A percentile compares a stretch with the other conserved stretches of the same genome.
These are phyloP conservation scores for Luvunga scandens DNA, from an alignment of 345 rosid genomes.

Conservation along the genomic window DNA sequence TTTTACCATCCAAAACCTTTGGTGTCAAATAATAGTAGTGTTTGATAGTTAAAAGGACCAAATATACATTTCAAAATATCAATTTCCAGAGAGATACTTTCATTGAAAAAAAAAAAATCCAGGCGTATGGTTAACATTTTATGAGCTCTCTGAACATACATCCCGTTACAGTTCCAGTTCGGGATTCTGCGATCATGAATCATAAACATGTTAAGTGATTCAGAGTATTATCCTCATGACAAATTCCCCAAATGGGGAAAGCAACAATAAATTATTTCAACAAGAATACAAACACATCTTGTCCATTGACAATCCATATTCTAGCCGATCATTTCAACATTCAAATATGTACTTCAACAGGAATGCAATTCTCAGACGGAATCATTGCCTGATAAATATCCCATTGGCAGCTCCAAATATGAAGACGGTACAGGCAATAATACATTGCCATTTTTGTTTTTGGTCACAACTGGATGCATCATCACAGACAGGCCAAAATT, in stretches of 20 bases:
- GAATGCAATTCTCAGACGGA: not conserved
- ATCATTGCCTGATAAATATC: not conserved
- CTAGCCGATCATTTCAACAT: not conserved
- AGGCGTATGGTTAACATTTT: not conserved
- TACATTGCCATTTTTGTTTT: not conserved
- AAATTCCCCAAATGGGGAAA: not conserved
- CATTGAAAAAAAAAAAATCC: too few relatives aligned
- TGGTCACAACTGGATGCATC: not conserved
- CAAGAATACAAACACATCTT: not conserved
- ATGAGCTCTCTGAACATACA: not conserved
- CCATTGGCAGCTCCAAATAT: not conserved
- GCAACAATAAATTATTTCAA: not conserved
- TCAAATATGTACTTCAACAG: not conserved
- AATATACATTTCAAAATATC: not conserved
- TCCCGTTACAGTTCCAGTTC: not conserved
- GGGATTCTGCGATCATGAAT: not conserved
- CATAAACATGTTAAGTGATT: not conserved
- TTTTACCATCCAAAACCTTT: too few relatives aligned
- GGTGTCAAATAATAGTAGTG: too few relatives aligned
- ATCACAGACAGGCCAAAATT: not conserved
- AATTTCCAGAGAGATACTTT: not conserved
- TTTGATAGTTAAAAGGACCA: not conserved
- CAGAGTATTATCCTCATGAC: not conserved
- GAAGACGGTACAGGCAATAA: not conserved
- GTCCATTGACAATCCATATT: not conserved